Percentiles rank a stretch among this genome's conserved stretches.
Conservation (phyloP, 108 stramenopile genomes). For the Nitzschia putrida region DNA sequence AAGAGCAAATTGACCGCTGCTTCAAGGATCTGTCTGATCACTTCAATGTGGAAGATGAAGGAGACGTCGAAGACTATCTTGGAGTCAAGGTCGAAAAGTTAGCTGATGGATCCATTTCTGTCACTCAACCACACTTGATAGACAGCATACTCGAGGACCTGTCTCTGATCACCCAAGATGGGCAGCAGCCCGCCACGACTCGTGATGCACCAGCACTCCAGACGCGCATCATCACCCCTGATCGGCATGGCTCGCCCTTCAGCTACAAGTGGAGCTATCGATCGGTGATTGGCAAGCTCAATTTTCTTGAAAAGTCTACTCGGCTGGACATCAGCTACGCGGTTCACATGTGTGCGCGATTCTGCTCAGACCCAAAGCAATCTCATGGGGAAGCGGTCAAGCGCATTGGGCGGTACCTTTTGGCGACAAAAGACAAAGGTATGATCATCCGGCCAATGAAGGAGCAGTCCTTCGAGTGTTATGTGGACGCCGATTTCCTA, state of each 20-base stretch:
- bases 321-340: constrained; percentile 36
- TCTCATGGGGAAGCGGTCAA: constrained; percentile 42
- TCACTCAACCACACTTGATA: constrained; percentile 50
- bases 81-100: constrained; percentile 31
- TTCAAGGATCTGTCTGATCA: constrained; percentile 30
- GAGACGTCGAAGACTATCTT: constrained; percentile 51
- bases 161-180: not conserved
- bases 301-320: constrained; percentile 28
- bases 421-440: constrained; percentile 36
- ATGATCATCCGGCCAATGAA: constrained; percentile 30
- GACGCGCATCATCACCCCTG: constrained; percentile 1
- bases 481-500: constrained; percentile 52
- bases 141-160: constrained; percentile 35
- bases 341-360: constrained; percentile 43
- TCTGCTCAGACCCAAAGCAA: constrained; percentile 30
- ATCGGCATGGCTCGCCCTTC: constrained; percentile 4
- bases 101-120: constrained; percentile 34
- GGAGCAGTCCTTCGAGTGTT: constrained; percentile 17
- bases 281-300: constrained; percentile 25
- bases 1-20: constrained; percentile 20
- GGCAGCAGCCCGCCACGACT: too few relatives aligned
- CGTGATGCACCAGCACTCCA: constrained; percentile 11
- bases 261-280: constrained; percentile 22
- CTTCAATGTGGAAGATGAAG: constrained; percentile 42
- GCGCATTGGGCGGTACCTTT: constrained; percentile 48